Conservation (phyloP, 805 yeast genomes). For the Candida rishiriensis region DNA sequence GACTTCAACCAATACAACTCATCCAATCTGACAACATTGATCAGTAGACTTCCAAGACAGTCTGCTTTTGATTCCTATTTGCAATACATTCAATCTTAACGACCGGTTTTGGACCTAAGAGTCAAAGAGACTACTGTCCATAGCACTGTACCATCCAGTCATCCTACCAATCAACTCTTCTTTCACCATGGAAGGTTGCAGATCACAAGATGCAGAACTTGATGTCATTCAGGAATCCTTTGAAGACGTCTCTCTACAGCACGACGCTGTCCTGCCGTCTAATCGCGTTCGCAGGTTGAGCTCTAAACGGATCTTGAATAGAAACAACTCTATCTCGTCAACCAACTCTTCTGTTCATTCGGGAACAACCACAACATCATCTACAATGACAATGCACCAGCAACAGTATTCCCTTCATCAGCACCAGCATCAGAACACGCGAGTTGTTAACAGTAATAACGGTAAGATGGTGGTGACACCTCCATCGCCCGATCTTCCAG, state of each 20-base stretch:
- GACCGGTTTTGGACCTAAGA: too few species aligned
- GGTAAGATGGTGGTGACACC: not conserved
- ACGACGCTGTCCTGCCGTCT: not conserved
- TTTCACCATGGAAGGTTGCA: not conserved
- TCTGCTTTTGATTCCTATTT: too few species aligned
- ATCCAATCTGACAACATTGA: too few species aligned
- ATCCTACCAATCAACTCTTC: not conserved
- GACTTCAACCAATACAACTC: too few species aligned
- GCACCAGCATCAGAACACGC: too few species aligned
- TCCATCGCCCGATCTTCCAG: constrained; percentile 1
- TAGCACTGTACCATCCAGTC: too few species aligned
- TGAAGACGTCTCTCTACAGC: constrained; percentile 28
- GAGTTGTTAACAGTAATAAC: too few species aligned
- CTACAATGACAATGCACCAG: too few species aligned
- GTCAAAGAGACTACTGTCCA: too few species aligned
- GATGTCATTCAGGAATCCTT: constrained; percentile 32
- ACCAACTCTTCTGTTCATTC: constrained; percentile 1
- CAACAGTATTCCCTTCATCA: too few species aligned
- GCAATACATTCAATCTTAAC: too few species aligned
- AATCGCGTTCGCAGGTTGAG: not conserved
- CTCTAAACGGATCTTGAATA: not conserved
- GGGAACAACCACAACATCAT: not conserved
- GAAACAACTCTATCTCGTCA: constrained; percentile 4
- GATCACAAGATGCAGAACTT: constrained; percentile 8
- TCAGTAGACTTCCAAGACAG: too few species aligned